Evolutionary conservation across 2,329 filamentous ascomycete species (phyloP), one percentile per base, ranked within the genome.

Genomic region (Diaporthe amygdali): DNA sequence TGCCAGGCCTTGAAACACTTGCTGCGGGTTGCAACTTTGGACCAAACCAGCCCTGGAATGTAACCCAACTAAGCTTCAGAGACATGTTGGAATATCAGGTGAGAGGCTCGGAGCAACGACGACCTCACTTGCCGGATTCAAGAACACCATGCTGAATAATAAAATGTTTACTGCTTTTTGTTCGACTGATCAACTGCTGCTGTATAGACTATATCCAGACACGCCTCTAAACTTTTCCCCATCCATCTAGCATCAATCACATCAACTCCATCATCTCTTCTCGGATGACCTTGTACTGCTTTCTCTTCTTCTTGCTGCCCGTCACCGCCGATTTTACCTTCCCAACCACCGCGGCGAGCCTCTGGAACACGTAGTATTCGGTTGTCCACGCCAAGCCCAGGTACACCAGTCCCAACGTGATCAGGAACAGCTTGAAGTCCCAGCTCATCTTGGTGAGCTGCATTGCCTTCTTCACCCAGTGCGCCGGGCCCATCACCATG

Each of bases 261-360:
- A 66, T 39, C 76, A 75, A 85, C 54, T 78, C 79, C 68, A 82
- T 82, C 88, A 92, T 93, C 69, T 89, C 85, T 78, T 96, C 93
- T 63, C 89, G 79, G 37, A 98, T 91, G 25, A 94, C 76, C 83
- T 98, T 98, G 79, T 98, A 98, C 83, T 91, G 86, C 82, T 97
- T 97, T 74, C 95, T 89, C 82, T 92, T 90, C 84, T 98, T 98
- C 52, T 85, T 82, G 78, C 85, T 86, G 63, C 88, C 81, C 75
- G 88, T 82, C 79, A 94, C 68, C n/a, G 80, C 82, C 64, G 87
- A 82, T 78, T 91, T 92, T 20, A 87, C 75, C 37, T 83, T 83
- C 1, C 94, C 94, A 69, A 97, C 83, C 56, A 85, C 81, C 73
- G 89, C 90, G 22, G 94, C 92, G 69, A 97, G 75, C 27, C 83